Evolutionary conservation across 108 stramenopile species (phyloP), one percentile per base, ranked within the genome.

Genomic region (Cyclotella atomus): DNA sequence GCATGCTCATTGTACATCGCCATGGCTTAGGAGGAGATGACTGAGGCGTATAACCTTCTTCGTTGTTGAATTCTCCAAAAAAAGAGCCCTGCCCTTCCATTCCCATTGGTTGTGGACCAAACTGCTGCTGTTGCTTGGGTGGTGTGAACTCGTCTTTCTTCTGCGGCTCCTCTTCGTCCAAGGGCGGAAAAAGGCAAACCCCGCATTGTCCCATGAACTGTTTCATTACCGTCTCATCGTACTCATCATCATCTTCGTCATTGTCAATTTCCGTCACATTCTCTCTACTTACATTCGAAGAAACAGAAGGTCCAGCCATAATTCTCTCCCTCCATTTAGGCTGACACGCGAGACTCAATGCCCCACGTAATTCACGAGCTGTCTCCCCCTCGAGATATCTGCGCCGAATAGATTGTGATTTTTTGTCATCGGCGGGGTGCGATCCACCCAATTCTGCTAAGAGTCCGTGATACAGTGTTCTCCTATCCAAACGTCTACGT

Each of bases 341-440:
- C 61, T 92, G 91, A 25, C 85, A 87, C 14, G 90, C 91, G 68
- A 95, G 63, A 76, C 87, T 79, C 67, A 95, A 83, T 41, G 93
- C 89, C 15, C 89, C 87, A 49, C 86, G 83, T 25, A 95, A 71
- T 10, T 70, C 44, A 36, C 90, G 87, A 1, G 88, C 59, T 5
- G 84, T 72, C 12, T 71, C 65, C 0, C 76, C 17, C 32, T 88
- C 76, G 20, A 95, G 53, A 64, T 82, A 95, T 25, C 78, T 81
- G 15, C 93, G 80, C 55, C 75, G 56, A 24, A 75, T 81, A 28
- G 28, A 30, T 57, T 28, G 28, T 30, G 38, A 24, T 25, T 23
- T 21, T 20, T 36, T 21, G 23, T 21, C n/a, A n/a, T n/a, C n/a
- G n/a, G n/a, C 36, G 12, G 4, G 61, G 33, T 75, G 74, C 10